Evolutionary conservation across 2,329 filamentous ascomycete genomes (phyloP).

Genomic region (Cladorrhinum sp.): DNA sequence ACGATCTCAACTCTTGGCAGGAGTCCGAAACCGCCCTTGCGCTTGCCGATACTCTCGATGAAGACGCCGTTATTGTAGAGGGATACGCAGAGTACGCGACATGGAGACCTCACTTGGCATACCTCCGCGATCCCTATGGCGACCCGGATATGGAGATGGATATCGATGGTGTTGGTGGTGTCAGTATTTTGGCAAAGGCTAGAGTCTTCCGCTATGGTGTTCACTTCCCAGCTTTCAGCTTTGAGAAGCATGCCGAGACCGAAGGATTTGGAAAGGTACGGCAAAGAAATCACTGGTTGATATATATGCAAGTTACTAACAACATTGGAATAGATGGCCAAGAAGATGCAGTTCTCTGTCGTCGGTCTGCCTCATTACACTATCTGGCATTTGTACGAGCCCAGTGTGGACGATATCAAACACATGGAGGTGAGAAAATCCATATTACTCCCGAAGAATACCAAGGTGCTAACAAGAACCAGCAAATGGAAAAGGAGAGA

Average conservation of each 20-base stretch:
- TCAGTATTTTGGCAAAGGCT: slow-evolving; percentile 95
- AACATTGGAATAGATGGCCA: slow-evolving; percentile 71
- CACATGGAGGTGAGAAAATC: slow-evolving; percentile 75
- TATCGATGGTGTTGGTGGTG: slow-evolving; percentile 94
- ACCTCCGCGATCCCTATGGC: slow-evolving; percentile 92
- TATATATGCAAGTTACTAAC: slow-evolving; percentile 2
- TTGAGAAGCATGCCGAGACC: slow-evolving; percentile 97
- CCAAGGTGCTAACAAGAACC: slow-evolving; percentile 20
- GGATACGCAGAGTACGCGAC: slow-evolving; percentile 98
- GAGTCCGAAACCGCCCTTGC: slow-evolving; percentile 95
- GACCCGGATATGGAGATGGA: slow-evolving; percentile 99
- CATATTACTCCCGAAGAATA: not conserved
- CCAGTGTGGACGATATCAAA: slow-evolving; percentile 93
- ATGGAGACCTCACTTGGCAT: slow-evolving; percentile 94
- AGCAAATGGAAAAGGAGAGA: slow-evolving; percentile 92
- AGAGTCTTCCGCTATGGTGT: slow-evolving; percentile 92
- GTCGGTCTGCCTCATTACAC: slow-evolving; percentile 96
- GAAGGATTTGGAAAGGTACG: slow-evolving; percentile 97
- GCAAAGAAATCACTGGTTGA: slow-evolving; percentile 17
- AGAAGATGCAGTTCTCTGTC: slow-evolving; percentile 92
- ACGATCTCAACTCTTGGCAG: slow-evolving; percentile 98
- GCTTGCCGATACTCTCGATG: slow-evolving; percentile 89
- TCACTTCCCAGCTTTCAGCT: slow-evolving; percentile 97
- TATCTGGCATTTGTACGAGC: slow-evolving; percentile 99
- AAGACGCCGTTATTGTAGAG: slow-evolving; percentile 98